A percentile compares a stretch with the other conserved stretches of the same genome.
phyloP scores from a whole-genome alignment of 345 rosid genomes.

The Salix exigua region DNA sequence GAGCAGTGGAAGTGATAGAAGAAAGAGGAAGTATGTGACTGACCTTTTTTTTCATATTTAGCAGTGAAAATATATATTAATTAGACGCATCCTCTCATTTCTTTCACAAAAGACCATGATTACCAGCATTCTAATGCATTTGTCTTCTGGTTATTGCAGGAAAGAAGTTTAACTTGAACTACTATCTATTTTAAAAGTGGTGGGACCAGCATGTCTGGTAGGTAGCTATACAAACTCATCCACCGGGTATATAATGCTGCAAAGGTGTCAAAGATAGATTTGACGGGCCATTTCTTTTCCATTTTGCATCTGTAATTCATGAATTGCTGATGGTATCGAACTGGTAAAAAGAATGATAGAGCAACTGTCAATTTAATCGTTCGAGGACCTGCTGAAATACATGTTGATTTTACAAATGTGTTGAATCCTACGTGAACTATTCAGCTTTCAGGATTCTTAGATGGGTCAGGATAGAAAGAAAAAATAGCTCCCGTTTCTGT shows the following conservation, averaged over 20 bases:
- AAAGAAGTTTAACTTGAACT: conserved; percentile 35
- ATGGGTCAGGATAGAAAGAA: background rate
- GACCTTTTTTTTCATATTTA: background rate
- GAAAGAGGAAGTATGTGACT: conserved; percentile 68
- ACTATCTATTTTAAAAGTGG: background rate
- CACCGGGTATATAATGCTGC: background rate
- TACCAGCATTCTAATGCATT: conserved; percentile 7
- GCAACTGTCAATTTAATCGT: background rate
- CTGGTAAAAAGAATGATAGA: background rate
- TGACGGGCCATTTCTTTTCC: background rate
- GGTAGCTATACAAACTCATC: conserved; percentile 11
- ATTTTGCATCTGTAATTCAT: background rate
- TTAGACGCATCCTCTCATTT: background rate
- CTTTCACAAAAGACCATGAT: background rate
- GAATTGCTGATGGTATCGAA: background rate
- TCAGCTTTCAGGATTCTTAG: background rate
- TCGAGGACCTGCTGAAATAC: background rate
- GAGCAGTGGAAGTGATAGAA: conserved; percentile 62
- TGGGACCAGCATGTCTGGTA: background rate
- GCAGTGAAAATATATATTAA: background rate
- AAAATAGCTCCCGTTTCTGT: no score
- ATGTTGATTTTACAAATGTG: background rate
- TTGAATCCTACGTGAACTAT: background rate
- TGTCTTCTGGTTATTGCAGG: conserved; percentile 32
- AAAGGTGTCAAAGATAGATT: background rate